Evolutionary conservation across 768 basidiomycete genomes (phyloP), one percentile per base, ranked within the genome.

Genomic region (Agrocybe pediades): DNA sequence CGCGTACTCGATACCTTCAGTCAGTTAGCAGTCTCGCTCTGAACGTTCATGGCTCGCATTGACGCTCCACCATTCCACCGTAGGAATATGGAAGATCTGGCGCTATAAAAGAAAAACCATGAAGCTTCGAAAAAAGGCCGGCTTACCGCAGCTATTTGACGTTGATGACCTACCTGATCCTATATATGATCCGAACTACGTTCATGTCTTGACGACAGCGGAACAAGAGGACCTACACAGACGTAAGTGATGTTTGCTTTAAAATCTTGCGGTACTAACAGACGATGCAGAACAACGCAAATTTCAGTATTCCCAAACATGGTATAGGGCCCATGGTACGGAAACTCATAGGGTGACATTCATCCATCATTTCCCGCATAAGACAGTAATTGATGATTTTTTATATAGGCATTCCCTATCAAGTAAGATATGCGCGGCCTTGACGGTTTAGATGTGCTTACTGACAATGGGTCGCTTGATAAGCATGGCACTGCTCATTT

Each of bases 241-340:
- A 62, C 84, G 87, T 89, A 56, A 52, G 84, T 73, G 8, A 24
- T 19, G 7, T 44, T 13, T 39, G 13, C n/a, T 25, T 53, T n/a
- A 19, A n/a, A 19, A n/a, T 9, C 30, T 9, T 43, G 20, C 40
- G 11, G 9, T 55, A 30, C 23, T 25, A 41, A 54, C 33, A 56
- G 33, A 24, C 33, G 24, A 23, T 47, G 23, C 36, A 88, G 87
- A 87, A 56, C 88, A 90, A 74, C 69, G 75, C 45, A 82, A 86
- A 66, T 88, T 90, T 55, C 78, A 81, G 60, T 74, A 84, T 56
- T 81, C 80, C 39, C 84, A 91, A 70, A 92, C 90, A 1, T 95
- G 91, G 92, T 95, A 93, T 70, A 74, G 88, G 47, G 83, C 92
- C 6, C 92, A 95, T 67, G 89, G 88, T 17, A 92, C 90, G 11